Evolutionary conservation across 2,329 filamentous ascomycete species (phyloP), one percentile per base, ranked within the genome.

Genomic region (Fusarium staphyleae): DNA sequence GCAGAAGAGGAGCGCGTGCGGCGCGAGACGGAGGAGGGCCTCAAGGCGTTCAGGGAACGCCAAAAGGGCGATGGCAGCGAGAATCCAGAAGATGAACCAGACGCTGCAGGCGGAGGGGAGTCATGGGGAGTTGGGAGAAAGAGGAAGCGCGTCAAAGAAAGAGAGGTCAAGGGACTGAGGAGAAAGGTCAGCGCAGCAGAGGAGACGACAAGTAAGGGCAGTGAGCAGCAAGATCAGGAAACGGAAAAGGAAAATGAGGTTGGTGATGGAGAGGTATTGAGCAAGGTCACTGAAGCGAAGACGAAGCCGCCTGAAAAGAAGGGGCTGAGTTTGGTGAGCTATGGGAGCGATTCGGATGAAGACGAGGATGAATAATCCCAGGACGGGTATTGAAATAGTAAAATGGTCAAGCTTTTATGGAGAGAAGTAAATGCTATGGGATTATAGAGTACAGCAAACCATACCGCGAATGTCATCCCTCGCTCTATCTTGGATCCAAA

Each of bases 1-100:
- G 72, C 69, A 5, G 84, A 84, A 63, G 85, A 87, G 69, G 82
- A 82, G 55, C 70, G 77, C 36, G 72, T 81, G 43, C 74, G 76
- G 60, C 72, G 74, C 22, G 85, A 88, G 75, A 82, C 79, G 32
- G 81, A 85, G 64, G 79, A 82, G 18, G 78, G 83, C 5, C 69
- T 89, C 14, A 75, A 74, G 60, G 74, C 74, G 22, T 89, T 89
- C 65, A 75, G 84, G 47, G 74, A 77, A 68, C 75, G 76, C 65
- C 82, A 83, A 72, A 73, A 69, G 66, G 48, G 67, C 28, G 50
- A 70, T 28, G 14, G 54, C n/a, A 30, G 48, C 2, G 33, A 58
- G 49, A 67, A 60, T 46, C 63, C 60, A 40, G 65, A 45, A 34
- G 50, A n/a, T 52, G 42, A 56, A 9, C 56, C 33, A 8, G 48